Evolutionary conservation across 2,329 filamentous ascomycete genomes (phyloP), one percentile per base, ranked within the genome.

Genomic region (Fusarium lateritium): DNA sequence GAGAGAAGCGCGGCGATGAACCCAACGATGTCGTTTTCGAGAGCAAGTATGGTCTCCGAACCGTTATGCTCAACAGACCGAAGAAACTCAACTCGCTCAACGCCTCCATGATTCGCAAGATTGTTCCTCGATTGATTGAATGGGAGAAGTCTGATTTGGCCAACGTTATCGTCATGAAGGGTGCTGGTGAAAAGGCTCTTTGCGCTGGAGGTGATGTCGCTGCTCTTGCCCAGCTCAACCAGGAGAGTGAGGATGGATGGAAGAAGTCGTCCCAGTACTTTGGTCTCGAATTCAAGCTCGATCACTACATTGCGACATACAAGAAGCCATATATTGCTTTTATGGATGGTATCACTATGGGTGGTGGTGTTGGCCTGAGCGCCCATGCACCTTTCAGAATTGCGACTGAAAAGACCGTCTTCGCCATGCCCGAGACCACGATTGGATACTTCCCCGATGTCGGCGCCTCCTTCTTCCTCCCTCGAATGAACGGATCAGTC

Each of bases 401-500:
- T 77, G 96, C 96, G 38, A 99, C 96, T 4, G 96, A 99, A 82
- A 92, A 91, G 77, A 99, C 96, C 7, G 83, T 97, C 47, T 98
- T 99, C 76, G 94, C 97, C 73, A 99, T 99, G 96, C 96, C 96
- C 31, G 96, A 99, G 83, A 99, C 96, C 6, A 97, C 90, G 10
- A 99, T 99, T 76, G 96, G 96, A 39, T 98, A 98, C 85, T 99
- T 99, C 86, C 96, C 97, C 8, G 97, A 99, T 76, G 96, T 99
- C 49, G 96, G 96, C 65, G 97, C 92, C 33, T 97, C 93, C 13
- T 99, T 98, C 84, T 98, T 98, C 85, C 85, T 99, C 55, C 93
- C 96, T 17, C 88, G 94, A 67, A 90, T 99, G 85, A 90, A 97
- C 74, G 96, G 96, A 50, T 84, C 90, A 62, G 82, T 97, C 57